A percentile compares a stretch with the other conserved stretches of the same genome.
These are phyloP conservation scores for Ascosphaera apis DNA, from an alignment of 2,329 filamentous ascomycete genomes.

Conservation along the genomic window DNA sequence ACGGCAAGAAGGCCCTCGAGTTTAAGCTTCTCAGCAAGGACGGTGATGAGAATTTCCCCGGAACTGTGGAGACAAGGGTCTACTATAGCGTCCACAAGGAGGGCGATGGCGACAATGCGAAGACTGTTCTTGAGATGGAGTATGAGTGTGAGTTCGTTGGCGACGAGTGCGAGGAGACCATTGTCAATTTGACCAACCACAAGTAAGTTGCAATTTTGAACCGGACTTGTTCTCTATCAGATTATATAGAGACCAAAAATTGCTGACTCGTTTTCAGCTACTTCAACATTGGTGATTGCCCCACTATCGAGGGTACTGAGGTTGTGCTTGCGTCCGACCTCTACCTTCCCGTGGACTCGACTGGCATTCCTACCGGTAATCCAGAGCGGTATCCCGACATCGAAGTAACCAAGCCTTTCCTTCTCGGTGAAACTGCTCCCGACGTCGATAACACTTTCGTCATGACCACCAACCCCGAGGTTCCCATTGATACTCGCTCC, in stretches of 20 bases:
- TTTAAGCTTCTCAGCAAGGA: constrained; percentile 48
- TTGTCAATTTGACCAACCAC: constrained; percentile 87
- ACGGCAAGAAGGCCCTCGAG: constrained; percentile 42
- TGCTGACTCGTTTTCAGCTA: constrained; percentile 23
- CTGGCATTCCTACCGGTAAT: constrained; percentile 48
- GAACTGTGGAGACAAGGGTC: constrained; percentile 53
- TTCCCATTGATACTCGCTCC: constrained; percentile 43
- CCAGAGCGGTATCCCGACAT: constrained; percentile 43
- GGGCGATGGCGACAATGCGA: constrained; percentile 33
- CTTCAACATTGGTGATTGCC: constrained; percentile 39
- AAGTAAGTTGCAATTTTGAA: constrained; percentile 31
- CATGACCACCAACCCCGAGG: constrained; percentile 37
- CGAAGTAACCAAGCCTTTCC: constrained; percentile 43
- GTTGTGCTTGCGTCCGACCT: constrained; percentile 33
- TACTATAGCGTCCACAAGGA: constrained; percentile 53
- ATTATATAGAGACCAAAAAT: not conserved
- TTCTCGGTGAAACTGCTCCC: constrained; percentile 45
- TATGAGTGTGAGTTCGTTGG: constrained; percentile 68
- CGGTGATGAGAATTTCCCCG: constrained; percentile 77
- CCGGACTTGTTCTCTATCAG: not conserved
- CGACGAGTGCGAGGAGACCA: constrained; percentile 62
- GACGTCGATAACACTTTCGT: constrained; percentile 84
- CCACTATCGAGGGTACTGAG: constrained; percentile 39
- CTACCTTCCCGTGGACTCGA: constrained; percentile 52
- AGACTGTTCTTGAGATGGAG: constrained; percentile 58